A percentile compares a stretch with the other conserved stretches of the same genome.
phyloP scores from a whole-genome alignment of 2,329 filamentous ascomycete species.

The Nothophoma quercina region DNA sequence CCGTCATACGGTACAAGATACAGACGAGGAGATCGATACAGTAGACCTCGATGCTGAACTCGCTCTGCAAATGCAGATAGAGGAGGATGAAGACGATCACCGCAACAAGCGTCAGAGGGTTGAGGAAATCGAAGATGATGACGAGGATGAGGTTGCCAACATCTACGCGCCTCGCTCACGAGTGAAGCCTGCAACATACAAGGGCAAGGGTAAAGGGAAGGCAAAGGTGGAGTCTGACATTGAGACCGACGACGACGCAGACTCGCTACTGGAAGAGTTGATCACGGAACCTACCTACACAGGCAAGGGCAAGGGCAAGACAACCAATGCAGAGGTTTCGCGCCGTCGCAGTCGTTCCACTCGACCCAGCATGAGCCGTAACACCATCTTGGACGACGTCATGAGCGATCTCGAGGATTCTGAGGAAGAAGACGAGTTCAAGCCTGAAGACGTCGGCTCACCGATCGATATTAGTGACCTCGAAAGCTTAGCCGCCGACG shows the following conservation, averaged over 20 bases:
- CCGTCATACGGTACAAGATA: constrained; percentile 31
- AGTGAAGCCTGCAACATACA: constrained; percentile 18
- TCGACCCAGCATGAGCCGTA: constrained; percentile 32
- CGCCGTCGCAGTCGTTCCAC: constrained; percentile 26
- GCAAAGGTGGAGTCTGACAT: constrained; percentile 20
- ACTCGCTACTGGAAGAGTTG: constrained; percentile 29
- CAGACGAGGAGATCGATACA: constrained; percentile 39
- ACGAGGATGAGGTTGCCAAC: constrained; percentile 32
- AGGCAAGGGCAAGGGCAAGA: constrained; percentile 38
- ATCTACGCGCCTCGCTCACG: neutral
- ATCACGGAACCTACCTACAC: constrained; percentile 19
- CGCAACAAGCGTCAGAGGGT: constrained; percentile 49
- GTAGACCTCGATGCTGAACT: constrained; percentile 60
- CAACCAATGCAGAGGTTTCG: constrained; percentile 10
- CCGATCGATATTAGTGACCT: constrained; percentile 21
- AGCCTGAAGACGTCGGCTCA: constrained; percentile 32
- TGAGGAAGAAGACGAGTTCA: constrained; percentile 40
- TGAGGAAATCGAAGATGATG: constrained; percentile 29
- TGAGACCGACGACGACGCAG: constrained; percentile 16
- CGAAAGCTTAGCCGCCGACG: constrained; percentile 27
- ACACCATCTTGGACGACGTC: constrained; percentile 26
- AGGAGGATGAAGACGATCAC: constrained; percentile 57
- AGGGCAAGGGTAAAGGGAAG: constrained; percentile 38
- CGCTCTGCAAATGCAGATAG: constrained; percentile 64
- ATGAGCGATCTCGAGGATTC: constrained; percentile 30